Evolutionary conservation across 495 filamentous ascomycete species (phyloP), one percentile per base, ranked within the genome.

Genomic region (Sporormia fimetaria): DNA sequence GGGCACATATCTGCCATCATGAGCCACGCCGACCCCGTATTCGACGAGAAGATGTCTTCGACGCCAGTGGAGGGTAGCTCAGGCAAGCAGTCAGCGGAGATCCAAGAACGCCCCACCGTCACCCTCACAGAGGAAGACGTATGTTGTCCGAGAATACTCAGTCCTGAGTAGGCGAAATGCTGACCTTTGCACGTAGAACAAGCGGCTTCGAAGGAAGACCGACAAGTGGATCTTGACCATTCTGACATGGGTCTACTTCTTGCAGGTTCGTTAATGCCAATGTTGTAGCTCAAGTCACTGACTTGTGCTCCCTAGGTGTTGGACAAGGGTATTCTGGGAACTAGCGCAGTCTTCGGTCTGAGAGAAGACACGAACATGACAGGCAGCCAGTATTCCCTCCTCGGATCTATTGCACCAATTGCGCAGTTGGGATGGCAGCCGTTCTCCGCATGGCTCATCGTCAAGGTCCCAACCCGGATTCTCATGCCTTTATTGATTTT

Each of bases 341-440:
- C 62, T 30, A 68, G 67, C 12, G 70, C 70, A 29, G 69, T 74
- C 46, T 72, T 74, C 41, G 69, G 68, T n/a, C 57, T 72, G 38
- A 63, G 63, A 46, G 52, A 65, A 21, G 69, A 72, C 44, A 63
- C 70, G 2, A 42, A 67, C 23, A 57, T 74, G 10, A 51, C 62
- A 18, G 68, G 67, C 25, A 32, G 63, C 10, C 54, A 72, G 38
- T 74, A 67, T 63, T 30, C 52, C 10, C 59, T 52, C 53, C 49
- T 59, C 0, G 57, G 57, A 12, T 47, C 43, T 9, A 57, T 61
- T 36, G 47, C 57, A 0, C 59, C 58, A 22, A 23, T 58, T 32
- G 57, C 56, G 7, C 56, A 61, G 32, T 54, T 61, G 1, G 47
- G 56, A 2, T 50, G 51, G 52, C 56, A 61, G 40, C 57, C 57